These are phyloP conservation scores for Phalaenopsis aphrodite DNA, from an alignment of 106 monocot genomes.

Conservation along the genomic window DNA sequence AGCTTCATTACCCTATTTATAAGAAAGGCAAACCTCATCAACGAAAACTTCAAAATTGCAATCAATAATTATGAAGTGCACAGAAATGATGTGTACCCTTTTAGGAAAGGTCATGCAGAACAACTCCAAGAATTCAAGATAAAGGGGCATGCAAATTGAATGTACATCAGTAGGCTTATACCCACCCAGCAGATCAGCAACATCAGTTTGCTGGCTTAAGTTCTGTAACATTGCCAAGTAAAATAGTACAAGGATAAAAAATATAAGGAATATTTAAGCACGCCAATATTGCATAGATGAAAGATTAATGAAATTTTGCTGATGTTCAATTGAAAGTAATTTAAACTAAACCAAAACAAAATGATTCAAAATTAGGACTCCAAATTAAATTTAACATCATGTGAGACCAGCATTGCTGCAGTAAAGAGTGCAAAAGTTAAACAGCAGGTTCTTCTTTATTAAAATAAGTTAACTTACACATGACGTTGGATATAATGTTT, in stretches of 20 bases:
- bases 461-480: neutral
- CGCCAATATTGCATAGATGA: neutral
- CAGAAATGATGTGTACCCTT: constrained; percentile 28
- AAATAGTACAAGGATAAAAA: constrained; percentile 7
- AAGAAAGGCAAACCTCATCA: neutral
- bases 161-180: constrained; percentile 77
- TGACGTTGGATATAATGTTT: neutral
- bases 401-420: neutral
- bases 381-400: neutral
- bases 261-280: neutral
- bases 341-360: neutral
- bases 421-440: neutral
- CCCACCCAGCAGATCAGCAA: constrained; percentile 86
- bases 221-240: constrained; percentile 41
- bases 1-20: constrained; percentile 44
- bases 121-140: constrained; percentile 65
- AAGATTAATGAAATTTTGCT: neutral
- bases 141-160: constrained; percentile 66
- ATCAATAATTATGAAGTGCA: neutral
- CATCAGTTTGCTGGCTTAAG: constrained; percentile 93
- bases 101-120: constrained; percentile 47
- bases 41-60: neutral
- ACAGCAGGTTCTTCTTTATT: neutral
- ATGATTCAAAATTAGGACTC: neutral
- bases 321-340: neutral